A percentile compares a stretch with the other conserved stretches of the same genome.
Conservation (phyloP, 495 filamentous ascomycete genomes). For the Hypoxylon lienhwacheense region DNA sequence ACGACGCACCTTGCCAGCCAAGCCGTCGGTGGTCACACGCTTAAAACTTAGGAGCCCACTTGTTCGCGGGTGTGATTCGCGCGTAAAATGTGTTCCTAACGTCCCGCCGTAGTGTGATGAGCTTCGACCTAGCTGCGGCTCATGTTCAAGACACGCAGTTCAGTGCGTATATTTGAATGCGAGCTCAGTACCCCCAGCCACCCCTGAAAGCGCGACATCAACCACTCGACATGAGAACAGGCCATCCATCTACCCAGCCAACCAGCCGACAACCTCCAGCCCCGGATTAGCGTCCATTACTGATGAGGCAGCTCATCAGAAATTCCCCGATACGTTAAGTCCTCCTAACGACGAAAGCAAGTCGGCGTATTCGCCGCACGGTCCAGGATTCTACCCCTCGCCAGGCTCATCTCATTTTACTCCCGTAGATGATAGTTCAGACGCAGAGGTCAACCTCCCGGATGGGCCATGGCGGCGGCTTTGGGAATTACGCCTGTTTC, state of each 20-base stretch:
- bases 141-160: constrained; percentile 45
- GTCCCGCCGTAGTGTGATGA: constrained; percentile 43
- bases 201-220: constrained; percentile 12
- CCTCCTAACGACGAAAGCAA: constrained; percentile 9
- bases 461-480: constrained; percentile 42
- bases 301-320: not conserved
- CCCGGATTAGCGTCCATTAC: not conserved
- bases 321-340: not conserved
- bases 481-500: constrained; percentile 42
- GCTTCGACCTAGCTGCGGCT: constrained; percentile 40
- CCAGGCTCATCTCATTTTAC: constrained; percentile 28
- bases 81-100: constrained; percentile 25
- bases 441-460: constrained; percentile 30
- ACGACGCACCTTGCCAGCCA: not conserved
- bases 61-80: not conserved
- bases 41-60: not conserved
- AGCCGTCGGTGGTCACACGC: not conserved
- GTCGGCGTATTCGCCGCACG: constrained; percentile 18
- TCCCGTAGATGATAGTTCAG: constrained; percentile 12
- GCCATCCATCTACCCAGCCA: constrained; percentile 3
- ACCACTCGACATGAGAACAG: constrained; percentile 2
- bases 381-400: constrained; percentile 24
- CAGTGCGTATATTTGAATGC: constrained; percentile 40
- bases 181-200: not conserved
- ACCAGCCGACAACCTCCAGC: not conserved